Conservation (phyloP, 228 moss, liverwort and hornwort species). For the Sphagnum magellanicum region DNA sequence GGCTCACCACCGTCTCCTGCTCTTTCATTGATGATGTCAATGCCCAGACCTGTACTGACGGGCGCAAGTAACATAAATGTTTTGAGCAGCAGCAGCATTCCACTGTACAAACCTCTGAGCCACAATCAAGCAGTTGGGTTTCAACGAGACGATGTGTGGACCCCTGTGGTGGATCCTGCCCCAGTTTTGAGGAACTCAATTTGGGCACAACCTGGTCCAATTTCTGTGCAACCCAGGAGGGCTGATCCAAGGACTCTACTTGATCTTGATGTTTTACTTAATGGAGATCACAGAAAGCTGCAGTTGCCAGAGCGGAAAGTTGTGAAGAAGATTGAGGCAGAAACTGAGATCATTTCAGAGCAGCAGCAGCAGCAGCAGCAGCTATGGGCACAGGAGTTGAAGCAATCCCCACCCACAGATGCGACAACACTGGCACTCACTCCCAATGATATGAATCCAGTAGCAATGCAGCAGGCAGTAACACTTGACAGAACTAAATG, state of each 20-base stretch:
- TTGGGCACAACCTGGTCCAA: constrained; percentile 14
- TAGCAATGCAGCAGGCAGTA: constrained; percentile 1
- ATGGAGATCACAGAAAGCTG: constrained; percentile 18
- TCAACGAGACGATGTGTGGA: neutral
- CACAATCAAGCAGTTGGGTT: too few species aligned
- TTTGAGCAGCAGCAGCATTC: constrained; percentile 8
- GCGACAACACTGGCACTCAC: neutral
- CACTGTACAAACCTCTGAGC: too few species aligned
- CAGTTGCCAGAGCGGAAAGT: neutral
- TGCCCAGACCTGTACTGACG: too few species aligned
- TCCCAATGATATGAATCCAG: neutral
- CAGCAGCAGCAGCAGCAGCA: neutral
- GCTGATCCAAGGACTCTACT: constrained; percentile 10
- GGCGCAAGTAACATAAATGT: neutral
- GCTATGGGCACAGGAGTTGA: too few species aligned
- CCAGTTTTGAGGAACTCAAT: neutral
- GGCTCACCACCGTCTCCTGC: too few species aligned
- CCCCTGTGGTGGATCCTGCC: neutral
- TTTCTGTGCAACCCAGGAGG: constrained; percentile 45
- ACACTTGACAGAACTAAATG: too few species aligned
- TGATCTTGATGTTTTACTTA: constrained; percentile 25
- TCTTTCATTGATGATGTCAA: too few species aligned
- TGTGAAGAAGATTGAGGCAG: neutral
- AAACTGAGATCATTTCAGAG: constrained; percentile 2
- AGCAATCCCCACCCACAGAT: neutral